These are phyloP conservation scores for Penicillium paneum DNA, from an alignment of 2,329 filamentous ascomycete genomes.

Conservation along the genomic window DNA sequence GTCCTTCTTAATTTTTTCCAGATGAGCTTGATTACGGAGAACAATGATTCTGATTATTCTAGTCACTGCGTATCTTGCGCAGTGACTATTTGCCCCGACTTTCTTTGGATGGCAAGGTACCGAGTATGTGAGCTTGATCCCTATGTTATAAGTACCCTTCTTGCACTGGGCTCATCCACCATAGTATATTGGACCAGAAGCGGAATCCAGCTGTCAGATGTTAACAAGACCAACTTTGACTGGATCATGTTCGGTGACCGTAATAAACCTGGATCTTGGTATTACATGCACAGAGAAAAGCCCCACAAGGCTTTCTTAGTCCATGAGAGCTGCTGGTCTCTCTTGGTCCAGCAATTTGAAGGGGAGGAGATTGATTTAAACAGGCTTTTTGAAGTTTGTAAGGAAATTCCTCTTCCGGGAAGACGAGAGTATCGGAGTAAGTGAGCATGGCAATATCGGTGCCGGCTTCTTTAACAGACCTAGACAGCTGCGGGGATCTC, in stretches of 20 bases:
- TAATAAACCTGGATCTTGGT: not conserved
- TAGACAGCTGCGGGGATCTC: not conserved
- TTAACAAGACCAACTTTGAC: not conserved
- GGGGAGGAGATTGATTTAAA: slow-evolving; percentile 2
- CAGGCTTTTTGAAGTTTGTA: slow-evolving; percentile 8
- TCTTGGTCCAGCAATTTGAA: slow-evolving; percentile 4
- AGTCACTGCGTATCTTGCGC: not conserved
- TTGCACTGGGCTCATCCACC: not conserved
- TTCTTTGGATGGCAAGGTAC: not conserved
- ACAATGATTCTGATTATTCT: not conserved
- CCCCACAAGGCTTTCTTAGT: not conserved
- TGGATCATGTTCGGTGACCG: not conserved
- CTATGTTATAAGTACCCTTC: not conserved
- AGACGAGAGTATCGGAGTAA: not conserved
- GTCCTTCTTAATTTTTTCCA: not conserved
- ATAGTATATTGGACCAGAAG: not conserved
- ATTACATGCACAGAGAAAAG: not conserved
- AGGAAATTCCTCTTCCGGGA: not conserved
- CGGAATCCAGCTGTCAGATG: not conserved
- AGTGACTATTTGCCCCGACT: not conserved
- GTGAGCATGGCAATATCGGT: not conserved
- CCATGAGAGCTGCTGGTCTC: slow-evolving; percentile 4
- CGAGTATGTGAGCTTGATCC: not conserved
- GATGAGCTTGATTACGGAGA: not conserved
- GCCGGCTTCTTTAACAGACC: not conserved